These are phyloP conservation scores for Fusarium coffeatum DNA, from an alignment of 2,329 filamentous ascomycete genomes.

Conservation along the genomic window DNA sequence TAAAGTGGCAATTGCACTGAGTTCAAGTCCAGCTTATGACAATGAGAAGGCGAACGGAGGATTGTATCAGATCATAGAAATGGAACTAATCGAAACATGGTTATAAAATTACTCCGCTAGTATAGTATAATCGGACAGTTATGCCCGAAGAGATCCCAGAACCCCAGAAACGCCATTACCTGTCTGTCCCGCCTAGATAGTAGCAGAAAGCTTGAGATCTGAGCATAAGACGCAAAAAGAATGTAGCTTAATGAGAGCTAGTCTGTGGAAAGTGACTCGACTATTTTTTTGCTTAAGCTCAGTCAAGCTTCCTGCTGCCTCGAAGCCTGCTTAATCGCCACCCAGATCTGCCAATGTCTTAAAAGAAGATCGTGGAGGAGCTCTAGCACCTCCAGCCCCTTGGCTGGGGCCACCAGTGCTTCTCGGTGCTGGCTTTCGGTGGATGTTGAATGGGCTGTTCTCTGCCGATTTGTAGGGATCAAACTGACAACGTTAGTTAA, in stretches of 20 bases:
- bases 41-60: background rate
- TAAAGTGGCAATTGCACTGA: constrained; percentile 11
- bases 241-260: background rate
- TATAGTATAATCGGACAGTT: background rate
- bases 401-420: constrained; percentile 41
- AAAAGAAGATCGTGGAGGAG: constrained; percentile 55
- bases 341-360: constrained; percentile 67
- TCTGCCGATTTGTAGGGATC: constrained; percentile 72
- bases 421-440: constrained; percentile 50
- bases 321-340: constrained; percentile 36
- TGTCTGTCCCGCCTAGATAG: background rate
- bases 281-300: background rate
- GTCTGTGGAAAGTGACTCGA: background rate
- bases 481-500: constrained; percentile 57
- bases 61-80: background rate
- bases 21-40: background rate
- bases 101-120: background rate
- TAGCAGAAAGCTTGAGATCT: background rate
- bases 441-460: constrained; percentile 68
- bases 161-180: background rate
- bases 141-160: constrained; percentile 2
- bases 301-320: background rate
- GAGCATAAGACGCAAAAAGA: background rate
- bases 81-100: background rate
- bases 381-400: constrained; percentile 40